These are phyloP conservation scores for Wallacemonas sp. DNA, from an alignment of 208 protist genomes.

Conservation along the genomic window DNA sequence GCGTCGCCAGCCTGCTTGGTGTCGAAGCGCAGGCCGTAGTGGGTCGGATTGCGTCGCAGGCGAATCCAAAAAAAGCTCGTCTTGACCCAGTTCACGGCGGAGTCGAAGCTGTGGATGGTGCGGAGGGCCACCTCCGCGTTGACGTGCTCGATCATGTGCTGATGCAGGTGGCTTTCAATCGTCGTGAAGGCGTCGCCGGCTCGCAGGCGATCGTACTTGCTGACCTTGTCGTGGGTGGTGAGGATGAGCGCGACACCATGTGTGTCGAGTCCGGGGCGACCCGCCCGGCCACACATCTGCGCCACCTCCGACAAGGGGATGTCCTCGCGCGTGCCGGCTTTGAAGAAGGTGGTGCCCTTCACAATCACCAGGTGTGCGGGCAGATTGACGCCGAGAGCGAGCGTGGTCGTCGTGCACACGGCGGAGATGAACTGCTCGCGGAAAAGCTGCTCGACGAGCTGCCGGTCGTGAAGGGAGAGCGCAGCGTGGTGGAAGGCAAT, in stretches of 20 bases:
- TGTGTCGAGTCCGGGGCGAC: conserved; percentile 83
- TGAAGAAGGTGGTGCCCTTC: conserved; percentile 99
- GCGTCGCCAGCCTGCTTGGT: conserved; percentile 37
- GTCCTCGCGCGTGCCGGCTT: conserved; percentile 93
- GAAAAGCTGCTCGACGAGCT: conserved; percentile 89
- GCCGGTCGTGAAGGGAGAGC: conserved; percentile 67
- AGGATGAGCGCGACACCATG: conserved; percentile 89
- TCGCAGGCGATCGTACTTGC: conserved; percentile 61
- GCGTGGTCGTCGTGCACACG: conserved; percentile 92
- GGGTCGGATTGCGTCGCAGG: conserved; percentile 52
- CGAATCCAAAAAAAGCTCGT: conserved; percentile 93
- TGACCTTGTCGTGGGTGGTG: conserved; percentile 63
- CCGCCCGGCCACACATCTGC: conserved; percentile 98
- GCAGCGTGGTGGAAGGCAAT: conserved; percentile 91
- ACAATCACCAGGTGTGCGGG: conserved; percentile 93
- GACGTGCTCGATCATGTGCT: conserved; percentile 91
- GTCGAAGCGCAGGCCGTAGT: conserved; percentile 76
- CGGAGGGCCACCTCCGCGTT: conserved; percentile 93
- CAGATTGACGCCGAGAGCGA: conserved; percentile 94
- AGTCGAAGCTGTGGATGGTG: conserved; percentile 77
- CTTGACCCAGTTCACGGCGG: conserved; percentile 84
- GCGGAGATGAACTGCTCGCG: conserved; percentile 78
- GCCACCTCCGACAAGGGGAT: conserved; percentile 97
- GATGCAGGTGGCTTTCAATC: conserved; percentile 85
- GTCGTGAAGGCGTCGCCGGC: conserved; percentile 44